These are phyloP conservation scores for peach (Prunus persica) DNA, from an alignment of 306 rosid genomes.

Conservation along the genomic window DNA sequence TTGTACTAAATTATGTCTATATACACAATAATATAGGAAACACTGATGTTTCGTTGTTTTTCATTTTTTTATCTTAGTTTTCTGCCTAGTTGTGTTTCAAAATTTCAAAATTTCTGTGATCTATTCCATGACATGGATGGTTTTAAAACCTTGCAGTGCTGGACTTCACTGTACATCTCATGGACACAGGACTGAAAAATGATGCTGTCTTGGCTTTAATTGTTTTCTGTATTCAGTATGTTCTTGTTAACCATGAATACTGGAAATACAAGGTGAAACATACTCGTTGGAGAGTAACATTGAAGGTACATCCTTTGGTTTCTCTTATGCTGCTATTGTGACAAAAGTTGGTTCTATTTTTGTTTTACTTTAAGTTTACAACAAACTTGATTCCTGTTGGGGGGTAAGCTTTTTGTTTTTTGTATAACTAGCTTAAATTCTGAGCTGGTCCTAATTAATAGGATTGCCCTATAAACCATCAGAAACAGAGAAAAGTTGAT, in stretches of 20 bases:
- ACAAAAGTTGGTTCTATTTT: constrained; percentile 5
- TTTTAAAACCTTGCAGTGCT: constrained; percentile 66
- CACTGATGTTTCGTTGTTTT: not conserved
- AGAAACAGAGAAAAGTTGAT: not conserved
- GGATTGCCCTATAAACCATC: not conserved
- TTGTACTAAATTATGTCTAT: not conserved
- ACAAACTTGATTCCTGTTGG: not conserved
- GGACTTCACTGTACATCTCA: constrained; percentile 78
- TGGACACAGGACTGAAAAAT: constrained; percentile 79
- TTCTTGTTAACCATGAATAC: constrained; percentile 75
- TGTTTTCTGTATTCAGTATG: constrained; percentile 80
- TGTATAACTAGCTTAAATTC: constrained; percentile 4
- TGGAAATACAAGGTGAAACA: constrained; percentile 86
- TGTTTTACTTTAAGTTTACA: not conserved
- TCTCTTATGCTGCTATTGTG: constrained; percentile 11
- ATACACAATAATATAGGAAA: not conserved
- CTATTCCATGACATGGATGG: constrained; percentile 26
- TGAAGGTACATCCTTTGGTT: constrained; percentile 59
- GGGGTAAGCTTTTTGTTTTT: not conserved
- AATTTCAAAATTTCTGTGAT: not conserved
- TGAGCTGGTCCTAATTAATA: not conserved
- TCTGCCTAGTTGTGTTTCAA: not conserved
- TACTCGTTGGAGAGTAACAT: constrained; percentile 74
- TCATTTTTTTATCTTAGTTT: not conserved
- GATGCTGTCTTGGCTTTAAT: constrained; percentile 72